Evolutionary conservation across 2,329 filamentous ascomycete genomes (phyloP).

Genomic region (Botrytis cinerea): DNA sequence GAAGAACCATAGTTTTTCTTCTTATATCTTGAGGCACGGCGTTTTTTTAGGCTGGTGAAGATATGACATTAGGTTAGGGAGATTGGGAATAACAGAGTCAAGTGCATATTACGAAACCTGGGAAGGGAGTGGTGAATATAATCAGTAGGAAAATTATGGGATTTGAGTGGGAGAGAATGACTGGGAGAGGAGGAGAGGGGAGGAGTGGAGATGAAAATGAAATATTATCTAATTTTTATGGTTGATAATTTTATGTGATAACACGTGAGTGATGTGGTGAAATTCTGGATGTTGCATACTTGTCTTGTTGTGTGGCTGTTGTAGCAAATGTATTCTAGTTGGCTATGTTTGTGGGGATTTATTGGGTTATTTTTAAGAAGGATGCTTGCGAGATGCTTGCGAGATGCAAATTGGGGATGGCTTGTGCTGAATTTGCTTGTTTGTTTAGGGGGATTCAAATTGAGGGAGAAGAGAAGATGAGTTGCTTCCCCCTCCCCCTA

Average conservation of each 20-base stretch:
- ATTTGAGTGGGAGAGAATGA: background rate
- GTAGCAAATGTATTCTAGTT: too few species aligned
- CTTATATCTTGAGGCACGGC: slow-evolving; percentile 7
- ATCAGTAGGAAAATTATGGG: background rate
- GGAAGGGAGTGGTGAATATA: background rate
- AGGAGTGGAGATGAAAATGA: background rate
- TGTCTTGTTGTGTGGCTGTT: too few species aligned
- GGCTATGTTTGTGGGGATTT: too few species aligned
- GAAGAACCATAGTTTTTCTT: background rate
- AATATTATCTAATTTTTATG: background rate
- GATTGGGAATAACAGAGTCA: background rate
- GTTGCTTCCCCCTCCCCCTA: too few species aligned
- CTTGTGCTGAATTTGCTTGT: too few species aligned
- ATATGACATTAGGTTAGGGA: slow-evolving; percentile 4
- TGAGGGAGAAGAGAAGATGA: too few species aligned
- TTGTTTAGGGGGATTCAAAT: too few species aligned
- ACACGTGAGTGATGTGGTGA: background rate
- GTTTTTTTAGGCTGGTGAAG: slow-evolving; percentile 8
- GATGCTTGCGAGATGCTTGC: too few species aligned
- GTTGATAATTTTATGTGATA: background rate
- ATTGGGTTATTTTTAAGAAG: too few species aligned
- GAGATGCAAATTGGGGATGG: too few species aligned
- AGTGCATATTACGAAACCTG: background rate
- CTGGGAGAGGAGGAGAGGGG: background rate
- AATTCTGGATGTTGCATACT: too few species aligned